Evolutionary conservation across 2,329 filamentous ascomycete genomes (phyloP), one percentile per base, ranked within the genome.

Genomic region (Trichophyton mentagrophytes): DNA sequence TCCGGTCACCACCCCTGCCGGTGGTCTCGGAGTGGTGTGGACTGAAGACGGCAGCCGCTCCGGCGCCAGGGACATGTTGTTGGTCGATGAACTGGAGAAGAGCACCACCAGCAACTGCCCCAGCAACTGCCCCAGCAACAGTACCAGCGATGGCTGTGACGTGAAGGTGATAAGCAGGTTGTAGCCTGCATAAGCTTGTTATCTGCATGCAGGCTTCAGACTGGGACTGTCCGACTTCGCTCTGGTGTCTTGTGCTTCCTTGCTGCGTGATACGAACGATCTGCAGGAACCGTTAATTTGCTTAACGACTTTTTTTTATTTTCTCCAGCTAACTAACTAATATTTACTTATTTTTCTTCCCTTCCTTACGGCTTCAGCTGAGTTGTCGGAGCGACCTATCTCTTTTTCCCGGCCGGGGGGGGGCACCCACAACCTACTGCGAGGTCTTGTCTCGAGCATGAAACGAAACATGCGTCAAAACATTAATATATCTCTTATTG

Each of bases 1-100:
- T 25, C 57, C 58, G 22, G 30, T 22, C 25, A 47, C 46, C 2
- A 56, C 25, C 25, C 58, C 22, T 9, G 57, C 57, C 25, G 63
- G 64, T 17, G 63, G 65, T 38, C 59, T 57, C 1, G 62, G 66
- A 5, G 69, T 72, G 51, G 66, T 71, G 36, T 73, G 71, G 11
- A 70, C 68, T 1, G 69, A 69, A 59, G 73, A 75, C 62, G 73
- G 73, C 11, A 74, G 72, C 61, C 68, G 73, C 7, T 73, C 72
- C 17, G 73, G 72, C 1, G 62, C 58, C 7, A 71, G 72, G 61
- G 69, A 70, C 27, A 63, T 73, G 63, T 66, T 69, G n/a, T 60
- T 76, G 62, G 67, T 65, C 64, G 71, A 75, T 7, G 73, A 76
- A 64, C 63, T 76, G 68, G 72, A 69, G 1, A 74, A 69, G 65